Evolutionary conservation across 2,329 filamentous ascomycete species (phyloP), one percentile per base, ranked within the genome.

Genomic region (Ilyonectria destructans): DNA sequence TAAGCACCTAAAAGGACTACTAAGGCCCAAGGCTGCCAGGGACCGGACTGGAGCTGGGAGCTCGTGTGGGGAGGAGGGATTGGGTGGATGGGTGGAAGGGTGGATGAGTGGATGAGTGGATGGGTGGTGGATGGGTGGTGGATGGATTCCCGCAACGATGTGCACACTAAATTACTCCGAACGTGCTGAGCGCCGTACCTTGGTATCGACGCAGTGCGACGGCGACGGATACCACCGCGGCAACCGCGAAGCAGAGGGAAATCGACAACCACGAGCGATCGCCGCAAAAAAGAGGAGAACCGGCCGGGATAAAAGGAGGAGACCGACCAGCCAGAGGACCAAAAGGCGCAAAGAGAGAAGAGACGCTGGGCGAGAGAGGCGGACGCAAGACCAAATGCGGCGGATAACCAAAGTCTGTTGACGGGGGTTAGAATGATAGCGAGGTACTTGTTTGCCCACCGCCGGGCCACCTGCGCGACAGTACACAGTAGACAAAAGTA

Each of bases 1-100:
- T 49, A 49, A 17, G 48, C 9, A 19, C 10, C 29, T 26, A 26
- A 6, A 29, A 48, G 49, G 49, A 33, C 60, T 43, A 17, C 13
- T 40, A 52, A 26, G 48, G 48, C 23, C 26, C 15, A 54, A 54
- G 49, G 49, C 49, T 54, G 49, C 49, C 49, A 54, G 49, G 49
- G 49, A 54, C 49, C 49, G 19, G 49, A 54, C 46, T n/a, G 29
- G 26, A 37, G 31, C 51, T 54, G n/a, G n/a, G 51, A 54, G 51
- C 51, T 54, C n/a, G 51, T 54, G 51, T 54, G 51, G 51, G 51
- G 51, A 54, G 49, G 40, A 54, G 49, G 40, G 40, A 35, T 52
- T 33, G 40, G 49, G 29, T 19, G 29, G 46, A 19, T 17, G 17
- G 17, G 13, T 54, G 29, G 29, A 6, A 13, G 15, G 12, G n/a